A percentile compares a stretch with the other conserved stretches of the same genome.
Conservation (phyloP, 2,329 filamentous ascomycete genomes). For the Ophiocordyceps sinensis region DNA sequence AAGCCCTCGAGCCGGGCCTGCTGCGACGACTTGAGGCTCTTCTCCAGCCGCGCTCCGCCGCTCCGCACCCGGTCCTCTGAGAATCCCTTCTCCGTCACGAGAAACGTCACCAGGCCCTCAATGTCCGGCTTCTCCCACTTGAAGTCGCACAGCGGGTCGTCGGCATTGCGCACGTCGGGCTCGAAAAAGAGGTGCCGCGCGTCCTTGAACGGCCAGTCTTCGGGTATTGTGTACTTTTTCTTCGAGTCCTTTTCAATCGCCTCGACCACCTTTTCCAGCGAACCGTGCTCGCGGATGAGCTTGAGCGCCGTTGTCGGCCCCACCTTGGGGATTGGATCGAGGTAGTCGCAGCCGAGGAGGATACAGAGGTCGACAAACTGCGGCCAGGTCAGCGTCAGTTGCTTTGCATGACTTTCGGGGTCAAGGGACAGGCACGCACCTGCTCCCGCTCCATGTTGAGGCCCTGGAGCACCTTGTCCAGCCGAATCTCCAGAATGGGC, state of each 20-base stretch:
- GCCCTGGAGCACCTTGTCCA: slow-evolving; percentile 76
- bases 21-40: slow-evolving; percentile 82
- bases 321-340: slow-evolving; percentile 90
- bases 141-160: slow-evolving; percentile 83
- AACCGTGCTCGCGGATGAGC: slow-evolving; percentile 82
- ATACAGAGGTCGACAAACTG: slow-evolving; percentile 98
- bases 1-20: slow-evolving; percentile 90
- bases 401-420: neutral
- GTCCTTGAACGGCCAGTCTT: slow-evolving; percentile 94
- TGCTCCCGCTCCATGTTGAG: slow-evolving; percentile 77
- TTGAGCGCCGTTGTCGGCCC: slow-evolving; percentile 86
- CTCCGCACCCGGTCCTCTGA: slow-evolving; percentile 83
- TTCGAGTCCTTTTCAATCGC: slow-evolving; percentile 62
- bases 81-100: slow-evolving; percentile 93
- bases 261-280: slow-evolving; percentile 76
- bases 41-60: slow-evolving; percentile 64
- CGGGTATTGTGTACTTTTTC: slow-evolving; percentile 70
- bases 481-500: slow-evolving; percentile 86
- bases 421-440: slow-evolving; percentile 34
- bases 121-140: slow-evolving; percentile 94
- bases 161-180: slow-evolving; percentile 73
- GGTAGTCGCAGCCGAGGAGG: slow-evolving; percentile 91
- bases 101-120: slow-evolving; percentile 75
- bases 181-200: slow-evolving; percentile 84
- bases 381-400: no score